Base-by-base conservation (phyloP, 768 basidiomycete genomes). In the Boletus sp. region DNA sequence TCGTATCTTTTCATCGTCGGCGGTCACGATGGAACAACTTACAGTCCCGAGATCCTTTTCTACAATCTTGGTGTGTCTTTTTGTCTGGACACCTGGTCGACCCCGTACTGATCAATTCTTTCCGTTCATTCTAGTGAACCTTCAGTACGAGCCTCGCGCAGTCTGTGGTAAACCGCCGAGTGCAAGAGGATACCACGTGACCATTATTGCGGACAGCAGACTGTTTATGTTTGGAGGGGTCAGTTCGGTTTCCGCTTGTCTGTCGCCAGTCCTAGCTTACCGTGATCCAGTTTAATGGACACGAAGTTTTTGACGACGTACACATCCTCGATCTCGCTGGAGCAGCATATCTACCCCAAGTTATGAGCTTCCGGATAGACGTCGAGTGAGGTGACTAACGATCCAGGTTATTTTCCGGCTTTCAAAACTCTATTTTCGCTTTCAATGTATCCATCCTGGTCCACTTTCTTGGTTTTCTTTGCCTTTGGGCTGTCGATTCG, bases 1-100 rank as follows among this genome's bases (percentile, higher is more conserved):
- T 93, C 91, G 1, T 95, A 92, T 66, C 80, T 98, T 1, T 94
- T 95, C 73, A 79, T 96, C 50, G 77, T 87, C 41, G 94, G 93
- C 0, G 95, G 95, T 3, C 93, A 96, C 72, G 88, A 95, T 58
- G 89, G 90, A 5, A 70, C 73, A 11, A 75, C 84, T 45, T 97
- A 97, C 67, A 78, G 75, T 33, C 79, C 79, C 2, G 88, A 95
- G 11, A 75, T 96, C 6, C 75, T 92, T 17, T 75, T 91, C 5
- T 93, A 93, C 71, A 94, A 97, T 64, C 84, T 98, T 34, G 89
- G 94, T 93, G 56, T 32, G 72, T 62, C 39, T 38, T 32, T 39
- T 37, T n/a, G 21, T n/a, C 23, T 23, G 30, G 19, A 14, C 6
- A 1, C 7, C 37, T 9, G n/a, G 29, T 51, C 1, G 9, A n/a